phyloP scores from a whole-genome alignment of 495 filamentous ascomycete species.

The Trichoderma gamsii region DNA sequence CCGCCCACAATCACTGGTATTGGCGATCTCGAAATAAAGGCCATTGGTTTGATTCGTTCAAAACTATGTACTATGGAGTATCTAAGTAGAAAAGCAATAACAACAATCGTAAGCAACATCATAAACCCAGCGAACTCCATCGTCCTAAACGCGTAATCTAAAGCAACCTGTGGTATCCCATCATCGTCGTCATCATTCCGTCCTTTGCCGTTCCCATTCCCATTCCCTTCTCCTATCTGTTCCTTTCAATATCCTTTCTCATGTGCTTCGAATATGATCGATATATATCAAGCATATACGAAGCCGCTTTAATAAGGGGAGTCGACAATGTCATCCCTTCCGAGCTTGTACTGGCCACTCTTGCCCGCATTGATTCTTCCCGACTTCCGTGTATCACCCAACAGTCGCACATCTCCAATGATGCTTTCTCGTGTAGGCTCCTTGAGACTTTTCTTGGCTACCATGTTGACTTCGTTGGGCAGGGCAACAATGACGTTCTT shows the following conservation, averaged over 20 bases:
- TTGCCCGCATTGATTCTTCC: slow-evolving; percentile 44
- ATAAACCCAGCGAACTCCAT: slow-evolving; percentile 1
- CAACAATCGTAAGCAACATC: not conserved
- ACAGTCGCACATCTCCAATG: slow-evolving; percentile 45
- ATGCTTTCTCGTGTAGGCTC: slow-evolving; percentile 92
- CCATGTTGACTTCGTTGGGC: slow-evolving; percentile 97
- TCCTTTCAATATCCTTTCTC: not conserved
- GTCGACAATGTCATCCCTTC: slow-evolving; percentile 74
- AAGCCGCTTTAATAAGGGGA: slow-evolving; percentile 59
- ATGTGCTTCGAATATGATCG: not conserved
- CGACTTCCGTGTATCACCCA: slow-evolving; percentile 41
- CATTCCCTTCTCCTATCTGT: not conserved
- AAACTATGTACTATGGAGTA: not conserved
- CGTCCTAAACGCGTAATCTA: not conserved
- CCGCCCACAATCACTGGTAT: too few relatives aligned
- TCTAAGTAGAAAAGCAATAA: not conserved
- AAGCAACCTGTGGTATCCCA: slow-evolving; percentile 2
- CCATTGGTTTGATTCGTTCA: not conserved
- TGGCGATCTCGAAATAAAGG: too few relatives aligned
- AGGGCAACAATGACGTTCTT: slow-evolving; percentile 97
- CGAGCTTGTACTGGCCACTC: slow-evolving; percentile 52
- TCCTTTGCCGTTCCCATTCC: not conserved
- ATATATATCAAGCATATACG: not conserved
- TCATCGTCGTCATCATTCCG: not conserved
- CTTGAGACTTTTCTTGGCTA: slow-evolving; percentile 75